Base-by-base conservation (phyloP, 306 rosid species). In the Malus sylvestris region DNA sequence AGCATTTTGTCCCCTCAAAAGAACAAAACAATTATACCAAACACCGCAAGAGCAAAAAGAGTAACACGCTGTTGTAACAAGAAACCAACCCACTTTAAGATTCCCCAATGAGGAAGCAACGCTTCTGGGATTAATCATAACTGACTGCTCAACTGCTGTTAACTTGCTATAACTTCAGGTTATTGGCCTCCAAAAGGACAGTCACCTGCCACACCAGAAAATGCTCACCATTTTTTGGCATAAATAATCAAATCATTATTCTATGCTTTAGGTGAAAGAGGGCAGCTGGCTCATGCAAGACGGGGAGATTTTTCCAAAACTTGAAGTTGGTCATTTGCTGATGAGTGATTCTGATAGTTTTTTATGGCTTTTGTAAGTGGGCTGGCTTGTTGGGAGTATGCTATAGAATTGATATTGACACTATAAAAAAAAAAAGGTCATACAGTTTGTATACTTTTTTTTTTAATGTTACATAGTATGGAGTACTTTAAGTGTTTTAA, bases 81-180 rank as follows among this genome's bases (percentile, higher is more conserved):
- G 65, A 16, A 72, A 57, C 76, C 40, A 57, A 57, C 53, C 40
- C 32, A 8, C 42, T 71, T 35, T 53, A n/a, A 6, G 10, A 72
- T 27, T 19, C 59, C 59, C 35, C 40, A 25, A 46, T 1, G 55
- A 72, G 33, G 67, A 72, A 58, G 6, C 30, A 35, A 46, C 22
- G 32, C 20, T 35, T 38, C 20, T 33, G 8, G 3, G 18, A 7
- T 33, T 19, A 65, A 65, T 64, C 18, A 46, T 14, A 30, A 75
- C 33, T 63, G 78, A 55, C 29, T 74, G 61, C 53, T 53, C 78
- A 74, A 62, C 70, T 64, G 45, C 23, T 18, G 20, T 33, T 40
- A 33, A 51, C 55, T 12, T 51, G 20, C 4, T 11, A 12, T 12
- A 11, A 15, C 55, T 14, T 11, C 15, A 15, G 55, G 4, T 51